Evolutionary conservation across 2,329 filamentous ascomycete species (phyloP).

Genomic region (Aspergillus puulaauensis): DNA sequence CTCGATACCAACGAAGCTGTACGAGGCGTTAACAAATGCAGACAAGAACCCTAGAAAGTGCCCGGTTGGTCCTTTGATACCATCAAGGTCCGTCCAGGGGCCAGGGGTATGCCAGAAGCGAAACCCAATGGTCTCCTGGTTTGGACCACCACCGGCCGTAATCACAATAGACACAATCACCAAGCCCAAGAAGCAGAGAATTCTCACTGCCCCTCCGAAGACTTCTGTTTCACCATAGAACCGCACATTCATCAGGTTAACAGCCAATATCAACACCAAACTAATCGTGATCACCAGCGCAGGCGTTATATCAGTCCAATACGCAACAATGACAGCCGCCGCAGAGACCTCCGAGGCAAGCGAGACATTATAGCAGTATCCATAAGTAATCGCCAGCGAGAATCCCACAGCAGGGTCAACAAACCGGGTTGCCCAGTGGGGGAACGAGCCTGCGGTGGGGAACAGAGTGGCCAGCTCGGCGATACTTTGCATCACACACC

Average conservation of each 20-base stretch:
- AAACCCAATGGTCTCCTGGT: background rate
- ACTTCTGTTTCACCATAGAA: background rate
- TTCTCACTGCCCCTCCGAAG: background rate
- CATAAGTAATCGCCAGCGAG: background rate
- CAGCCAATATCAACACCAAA: background rate
- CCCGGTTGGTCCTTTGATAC: background rate
- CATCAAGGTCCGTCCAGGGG: background rate
- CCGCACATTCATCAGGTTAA: background rate
- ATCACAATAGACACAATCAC: background rate
- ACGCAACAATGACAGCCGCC: background rate
- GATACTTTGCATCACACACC: background rate
- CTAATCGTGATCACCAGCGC: background rate
- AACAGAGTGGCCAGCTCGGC: background rate
- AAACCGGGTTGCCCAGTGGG: background rate
- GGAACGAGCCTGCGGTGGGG: constrained; percentile 61
- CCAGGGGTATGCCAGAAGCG: background rate
- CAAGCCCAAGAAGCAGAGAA: background rate
- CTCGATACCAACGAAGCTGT: background rate
- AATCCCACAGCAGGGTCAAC: background rate
- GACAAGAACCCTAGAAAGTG: background rate
- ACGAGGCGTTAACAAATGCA: background rate
- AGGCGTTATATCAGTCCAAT: background rate
- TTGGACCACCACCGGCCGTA: background rate
- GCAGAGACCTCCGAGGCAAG: background rate
- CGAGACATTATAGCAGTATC: background rate